Evolutionary conservation across 2,329 filamentous ascomycete genomes (phyloP).

Genomic region (Dothistroma pini): DNA sequence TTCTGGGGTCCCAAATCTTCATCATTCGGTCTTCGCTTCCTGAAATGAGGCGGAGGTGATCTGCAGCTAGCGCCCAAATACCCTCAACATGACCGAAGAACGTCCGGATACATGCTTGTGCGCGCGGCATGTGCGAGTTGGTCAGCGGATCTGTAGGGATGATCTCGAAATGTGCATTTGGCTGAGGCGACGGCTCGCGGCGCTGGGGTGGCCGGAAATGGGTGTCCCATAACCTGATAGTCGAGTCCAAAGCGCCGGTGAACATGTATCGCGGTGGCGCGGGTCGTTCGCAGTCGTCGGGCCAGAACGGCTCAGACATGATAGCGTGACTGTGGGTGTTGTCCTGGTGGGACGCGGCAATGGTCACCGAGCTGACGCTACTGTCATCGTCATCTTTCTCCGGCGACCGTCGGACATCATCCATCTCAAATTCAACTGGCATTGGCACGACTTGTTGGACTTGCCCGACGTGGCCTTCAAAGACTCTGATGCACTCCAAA

Average conservation of each 20-base stretch:
- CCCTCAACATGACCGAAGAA: slow-evolving; percentile 98
- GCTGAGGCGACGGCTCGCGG: slow-evolving; percentile 14
- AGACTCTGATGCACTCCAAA: slow-evolving; percentile 69
- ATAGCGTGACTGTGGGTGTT: slow-evolving; percentile 10
- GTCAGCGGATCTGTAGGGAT: slow-evolving; percentile 35
- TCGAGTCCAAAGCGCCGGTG: slow-evolving; percentile 85
- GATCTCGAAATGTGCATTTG: slow-evolving; percentile 18
- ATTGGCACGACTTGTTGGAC: slow-evolving; percentile 87
- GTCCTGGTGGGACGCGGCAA: slow-evolving; percentile 21
- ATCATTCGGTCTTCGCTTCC: slow-evolving; percentile 93
- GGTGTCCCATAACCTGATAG: slow-evolving; percentile 89
- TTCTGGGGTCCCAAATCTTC: slow-evolving; percentile 91
- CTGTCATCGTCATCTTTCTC: slow-evolving; percentile 50
- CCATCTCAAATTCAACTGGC: slow-evolving; percentile 83
- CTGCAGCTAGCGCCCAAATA: slow-evolving; percentile 87
- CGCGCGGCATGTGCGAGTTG: slow-evolving; percentile 34
- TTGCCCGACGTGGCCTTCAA: slow-evolving; percentile 88
- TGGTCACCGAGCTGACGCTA: slow-evolving; percentile 29
- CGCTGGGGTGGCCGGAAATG: slow-evolving; percentile 25
- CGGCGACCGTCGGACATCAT: slow-evolving; percentile 56
- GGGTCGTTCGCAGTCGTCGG: slow-evolving; percentile 59
- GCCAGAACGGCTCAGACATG: slow-evolving; percentile 50
- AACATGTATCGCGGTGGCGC: slow-evolving; percentile 87
- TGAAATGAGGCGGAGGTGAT: slow-evolving; percentile 81
- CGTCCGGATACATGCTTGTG: slow-evolving; percentile 69